Percentiles rank a stretch among this genome's conserved stretches.
Evolutionary conservation across 2,329 filamentous ascomycete genomes (phyloP).

Genomic region (Teratosphaeriaceae sp.): DNA sequence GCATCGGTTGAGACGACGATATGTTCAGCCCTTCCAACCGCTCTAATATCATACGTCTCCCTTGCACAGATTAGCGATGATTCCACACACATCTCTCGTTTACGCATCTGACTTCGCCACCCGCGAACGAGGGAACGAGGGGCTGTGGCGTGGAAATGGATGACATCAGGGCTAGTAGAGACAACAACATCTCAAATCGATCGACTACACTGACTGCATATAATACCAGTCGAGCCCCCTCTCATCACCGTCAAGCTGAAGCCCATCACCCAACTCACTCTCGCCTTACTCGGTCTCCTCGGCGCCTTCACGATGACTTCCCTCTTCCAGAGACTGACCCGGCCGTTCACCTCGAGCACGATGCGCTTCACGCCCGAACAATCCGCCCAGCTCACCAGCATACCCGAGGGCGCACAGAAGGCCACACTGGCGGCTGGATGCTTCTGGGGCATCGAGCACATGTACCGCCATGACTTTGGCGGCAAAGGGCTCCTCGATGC

Average conservation of each 20-base stretch:
- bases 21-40: no score
- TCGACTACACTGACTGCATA: no score
- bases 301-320: slow-evolving; percentile 47
- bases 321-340: slow-evolving; percentile 57
- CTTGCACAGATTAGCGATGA: no score
- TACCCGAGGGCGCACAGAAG: slow-evolving; percentile 66
- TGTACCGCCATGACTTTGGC: slow-evolving; percentile 83
- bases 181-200: no score
- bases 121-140: no score
- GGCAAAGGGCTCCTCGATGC: slow-evolving; percentile 79
- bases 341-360: slow-evolving; percentile 52
- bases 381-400: slow-evolving; percentile 35
- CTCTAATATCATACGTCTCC: no score
- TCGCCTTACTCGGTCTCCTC: slow-evolving; percentile 28
- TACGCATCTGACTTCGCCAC: no score
- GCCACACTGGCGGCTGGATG: slow-evolving; percentile 90
- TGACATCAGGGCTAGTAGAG: no score
- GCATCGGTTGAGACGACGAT: no score
- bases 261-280: slow-evolving; percentile 26
- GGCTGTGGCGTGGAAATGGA: no score
- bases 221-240: no score
- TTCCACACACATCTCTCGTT: no score
- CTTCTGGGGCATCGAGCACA: slow-evolving; percentile 98
- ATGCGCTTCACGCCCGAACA: slow-evolving; percentile 48
- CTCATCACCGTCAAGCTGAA: slow-evolving; percentile 15